Evolutionary conservation across 1,284 basidiomycete species (phyloP).

Genomic region (Leccinum huronense): DNA sequence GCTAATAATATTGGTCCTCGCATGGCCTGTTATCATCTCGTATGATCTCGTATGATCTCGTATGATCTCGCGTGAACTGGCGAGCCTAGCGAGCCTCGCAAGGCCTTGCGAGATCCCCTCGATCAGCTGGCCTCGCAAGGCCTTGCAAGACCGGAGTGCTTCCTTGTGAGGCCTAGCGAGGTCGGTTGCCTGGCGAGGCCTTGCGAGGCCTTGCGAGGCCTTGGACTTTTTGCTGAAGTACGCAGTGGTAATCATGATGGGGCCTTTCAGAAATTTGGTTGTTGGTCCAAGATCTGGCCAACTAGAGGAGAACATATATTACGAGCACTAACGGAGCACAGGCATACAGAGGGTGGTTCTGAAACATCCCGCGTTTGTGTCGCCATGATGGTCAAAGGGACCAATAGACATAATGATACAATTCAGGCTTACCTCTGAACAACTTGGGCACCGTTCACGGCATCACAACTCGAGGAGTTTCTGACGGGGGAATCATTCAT

Average conservation of each 20-base stretch:
- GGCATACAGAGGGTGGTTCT: not conserved
- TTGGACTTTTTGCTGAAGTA: not conserved
- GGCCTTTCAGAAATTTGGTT: no score
- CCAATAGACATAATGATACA: no score
- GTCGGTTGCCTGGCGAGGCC: not conserved
- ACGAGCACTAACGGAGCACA: no score
- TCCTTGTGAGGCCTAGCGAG: not conserved
- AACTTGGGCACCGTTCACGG: no score
- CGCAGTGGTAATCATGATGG: no score
- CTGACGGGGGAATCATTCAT: no score
- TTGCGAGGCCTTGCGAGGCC: not conserved
- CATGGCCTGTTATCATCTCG: not conserved
- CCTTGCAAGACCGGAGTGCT: not conserved
- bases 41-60: not conserved
- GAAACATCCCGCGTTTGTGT: not conserved
- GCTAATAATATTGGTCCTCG: not conserved
- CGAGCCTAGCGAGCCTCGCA: not conserved
- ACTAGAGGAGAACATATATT: no score
- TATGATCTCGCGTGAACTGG: not conserved
- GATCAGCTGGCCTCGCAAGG: not conserved
- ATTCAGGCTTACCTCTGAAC: no score
- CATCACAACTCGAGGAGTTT: no score
- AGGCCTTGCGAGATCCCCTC: not conserved
- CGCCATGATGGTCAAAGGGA: no score
- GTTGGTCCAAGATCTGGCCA: no score